phyloP scores from a whole-genome alignment of 2,329 filamentous ascomycete genomes.

The Colletotrichum navitas region DNA sequence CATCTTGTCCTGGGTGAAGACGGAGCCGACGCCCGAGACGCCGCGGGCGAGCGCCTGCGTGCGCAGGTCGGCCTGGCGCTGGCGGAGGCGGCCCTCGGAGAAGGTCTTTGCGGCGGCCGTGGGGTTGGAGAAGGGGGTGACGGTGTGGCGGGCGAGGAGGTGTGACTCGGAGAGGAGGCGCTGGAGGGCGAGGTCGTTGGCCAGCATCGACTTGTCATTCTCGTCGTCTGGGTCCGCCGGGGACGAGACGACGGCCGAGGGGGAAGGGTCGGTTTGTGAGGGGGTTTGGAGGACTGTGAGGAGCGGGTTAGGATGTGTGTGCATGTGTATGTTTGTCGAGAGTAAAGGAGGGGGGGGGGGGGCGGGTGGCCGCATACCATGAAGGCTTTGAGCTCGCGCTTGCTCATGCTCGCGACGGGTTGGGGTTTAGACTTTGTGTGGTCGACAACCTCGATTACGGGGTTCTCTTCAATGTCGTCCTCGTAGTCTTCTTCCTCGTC shows the following conservation, averaged over 20 bases:
- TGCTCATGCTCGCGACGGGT: constrained; percentile 64
- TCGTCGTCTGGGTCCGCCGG: constrained; percentile 59
- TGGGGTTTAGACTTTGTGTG: constrained; percentile 61
- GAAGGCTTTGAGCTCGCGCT: constrained; percentile 81
- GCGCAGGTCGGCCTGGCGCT: constrained; percentile 86
- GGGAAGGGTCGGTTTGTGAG: constrained; percentile 48
- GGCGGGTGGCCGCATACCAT: constrained; percentile 65
- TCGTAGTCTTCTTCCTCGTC: constrained; percentile 28
- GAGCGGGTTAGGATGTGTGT: not conserved
- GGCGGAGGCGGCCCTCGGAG: constrained; percentile 76
- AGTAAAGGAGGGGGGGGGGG: not conserved
- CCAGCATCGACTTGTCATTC: constrained; percentile 77
- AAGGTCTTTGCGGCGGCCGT: constrained; percentile 58
- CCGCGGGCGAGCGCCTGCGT: constrained; percentile 73
- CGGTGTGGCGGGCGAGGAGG: constrained; percentile 70
- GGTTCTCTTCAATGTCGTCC: constrained; percentile 46
- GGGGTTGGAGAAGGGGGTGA: constrained; percentile 55
- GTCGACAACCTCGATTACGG: constrained; percentile 71
- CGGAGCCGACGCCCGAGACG: constrained; percentile 56
- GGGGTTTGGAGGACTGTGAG: constrained; percentile 62
- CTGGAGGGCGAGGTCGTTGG: constrained; percentile 93
- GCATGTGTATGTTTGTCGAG: constrained; percentile 17
- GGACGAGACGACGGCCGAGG: constrained; percentile 44
- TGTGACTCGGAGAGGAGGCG: constrained; percentile 92
- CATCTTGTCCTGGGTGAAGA: constrained; percentile 87